Evolutionary conservation across 2,329 filamentous ascomycete genomes (phyloP).

Genomic region (Coniosporium tulheliwenetii): DNA sequence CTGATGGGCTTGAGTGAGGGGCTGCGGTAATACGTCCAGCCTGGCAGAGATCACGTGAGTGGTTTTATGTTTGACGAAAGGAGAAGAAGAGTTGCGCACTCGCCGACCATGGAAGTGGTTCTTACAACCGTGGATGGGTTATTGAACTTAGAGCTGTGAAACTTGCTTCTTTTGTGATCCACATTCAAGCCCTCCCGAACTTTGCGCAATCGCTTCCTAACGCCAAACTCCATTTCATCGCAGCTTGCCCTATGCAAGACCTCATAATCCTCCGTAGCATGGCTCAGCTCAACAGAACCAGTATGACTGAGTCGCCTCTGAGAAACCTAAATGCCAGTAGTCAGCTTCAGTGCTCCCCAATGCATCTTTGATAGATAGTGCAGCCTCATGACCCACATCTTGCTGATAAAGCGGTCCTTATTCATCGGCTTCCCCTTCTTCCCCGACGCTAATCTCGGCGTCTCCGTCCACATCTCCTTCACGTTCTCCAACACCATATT

Average conservation of each 20-base stretch:
- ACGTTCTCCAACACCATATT: constrained; percentile 98
- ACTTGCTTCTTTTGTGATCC: too few relatives aligned
- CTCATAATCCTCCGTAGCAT: background rate
- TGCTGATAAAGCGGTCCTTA: constrained; percentile 96
- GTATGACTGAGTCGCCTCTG: constrained; percentile 73
- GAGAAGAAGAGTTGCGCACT: too few relatives aligned
- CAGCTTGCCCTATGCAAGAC: too few relatives aligned
- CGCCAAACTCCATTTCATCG: too few relatives aligned
- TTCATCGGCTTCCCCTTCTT: constrained; percentile 86
- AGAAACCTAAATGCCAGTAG: constrained; percentile 47
- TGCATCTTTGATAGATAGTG: background rate
- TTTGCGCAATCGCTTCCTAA: too few relatives aligned
- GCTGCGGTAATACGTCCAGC: background rate
- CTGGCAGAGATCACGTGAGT: too few relatives aligned
- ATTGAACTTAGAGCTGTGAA: too few relatives aligned
- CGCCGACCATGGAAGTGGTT: too few relatives aligned
- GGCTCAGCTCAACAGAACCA: constrained; percentile 63
- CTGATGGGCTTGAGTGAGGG: constrained; percentile 1
- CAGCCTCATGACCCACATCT: constrained; percentile 54
- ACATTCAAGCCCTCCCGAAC: too few relatives aligned
- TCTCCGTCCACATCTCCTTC: constrained; percentile 99
- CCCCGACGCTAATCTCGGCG: constrained; percentile 63
- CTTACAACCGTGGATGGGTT: too few relatives aligned
- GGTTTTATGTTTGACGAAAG: too few relatives aligned
- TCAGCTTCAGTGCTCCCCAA: background rate